Conservation (phyloP, 139 green algal genomes). For the Desmodesmus armatus region DNA sequence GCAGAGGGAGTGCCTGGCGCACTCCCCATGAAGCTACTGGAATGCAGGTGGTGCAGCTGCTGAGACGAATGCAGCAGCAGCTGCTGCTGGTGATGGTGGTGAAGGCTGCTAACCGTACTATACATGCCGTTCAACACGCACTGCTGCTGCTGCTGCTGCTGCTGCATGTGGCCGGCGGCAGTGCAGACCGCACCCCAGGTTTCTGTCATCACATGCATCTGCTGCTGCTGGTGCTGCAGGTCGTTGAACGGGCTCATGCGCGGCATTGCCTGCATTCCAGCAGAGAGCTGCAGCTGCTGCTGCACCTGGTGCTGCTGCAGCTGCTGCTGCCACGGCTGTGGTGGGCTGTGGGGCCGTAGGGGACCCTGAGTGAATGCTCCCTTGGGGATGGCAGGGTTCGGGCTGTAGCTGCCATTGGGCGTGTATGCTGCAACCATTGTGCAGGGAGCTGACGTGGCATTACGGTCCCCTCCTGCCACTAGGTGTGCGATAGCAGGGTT, state of each 20-base stretch:
- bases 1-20: no score
- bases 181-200: no score
- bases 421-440: slow-evolving; percentile 4
- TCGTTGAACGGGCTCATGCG: slow-evolving; percentile 5
- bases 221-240: slow-evolving; percentile 36
- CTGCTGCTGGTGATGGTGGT: slow-evolving; percentile 15
- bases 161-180: no score
- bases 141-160: no score
- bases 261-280: no score
- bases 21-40: no score
- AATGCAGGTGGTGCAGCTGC: no score
- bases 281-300: slow-evolving; percentile 4
- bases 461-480: slow-evolving; percentile 6
- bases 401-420: not conserved
- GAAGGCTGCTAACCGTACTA: no score
- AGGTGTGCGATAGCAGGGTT: not conserved
- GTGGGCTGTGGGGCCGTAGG: no score
- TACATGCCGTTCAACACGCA: no score
- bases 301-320: not conserved
- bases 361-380: not conserved
- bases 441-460: slow-evolving; percentile 23
- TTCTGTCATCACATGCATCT: no score
- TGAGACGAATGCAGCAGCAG: no score
- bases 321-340: slow-evolving; percentile 14
- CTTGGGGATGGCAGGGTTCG: not conserved